A percentile compares a stretch with the other conserved stretches of the same genome.
These are phyloP conservation scores for Cercospora zeae-maydis DNA, from an alignment of 2,329 filamentous ascomycete species.

Conservation along the genomic window DNA sequence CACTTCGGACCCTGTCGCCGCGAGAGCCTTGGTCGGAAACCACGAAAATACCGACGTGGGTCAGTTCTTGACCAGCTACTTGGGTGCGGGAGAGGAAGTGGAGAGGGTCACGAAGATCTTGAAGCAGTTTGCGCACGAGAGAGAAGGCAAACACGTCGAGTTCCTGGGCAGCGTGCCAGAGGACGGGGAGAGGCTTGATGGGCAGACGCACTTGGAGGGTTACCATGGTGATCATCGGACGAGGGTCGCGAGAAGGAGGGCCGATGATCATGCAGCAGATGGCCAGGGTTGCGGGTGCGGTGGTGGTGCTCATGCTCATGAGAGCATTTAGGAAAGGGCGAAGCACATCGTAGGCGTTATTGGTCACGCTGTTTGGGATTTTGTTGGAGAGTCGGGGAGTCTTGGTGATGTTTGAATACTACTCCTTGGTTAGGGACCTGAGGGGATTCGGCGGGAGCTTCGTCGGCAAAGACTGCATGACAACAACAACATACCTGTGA, in stretches of 20 bases:
- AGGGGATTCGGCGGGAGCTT: not conserved
- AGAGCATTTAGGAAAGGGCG: not conserved
- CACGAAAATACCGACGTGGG: slow-evolving; percentile 95
- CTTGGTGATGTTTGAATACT: slow-evolving; percentile 7
- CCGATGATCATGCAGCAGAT: slow-evolving; percentile 14
- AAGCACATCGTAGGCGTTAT: not conserved
- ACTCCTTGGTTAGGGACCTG: not conserved
- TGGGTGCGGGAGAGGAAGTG: slow-evolving; percentile 78
- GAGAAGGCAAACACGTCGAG: slow-evolving; percentile 34
- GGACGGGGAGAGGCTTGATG: slow-evolving; percentile 44
- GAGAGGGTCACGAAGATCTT: slow-evolving; percentile 74
- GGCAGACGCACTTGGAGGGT: slow-evolving; percentile 44
- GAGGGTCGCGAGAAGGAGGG: not conserved
- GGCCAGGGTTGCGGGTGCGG: slow-evolving; percentile 4
- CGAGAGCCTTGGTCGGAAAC: slow-evolving; percentile 70
- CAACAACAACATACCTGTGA: not conserved
- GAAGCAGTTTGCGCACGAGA: slow-evolving; percentile 50
- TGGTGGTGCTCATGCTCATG: not conserved
- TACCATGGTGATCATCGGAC: slow-evolving; percentile 34
- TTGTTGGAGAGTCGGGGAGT: slow-evolving; percentile 8
- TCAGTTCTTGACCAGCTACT: slow-evolving; percentile 71
- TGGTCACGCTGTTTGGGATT: slow-evolving; percentile 2
- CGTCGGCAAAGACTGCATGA: not conserved
- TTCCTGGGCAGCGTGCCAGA: slow-evolving; percentile 46
- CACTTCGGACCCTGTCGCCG: slow-evolving; percentile 64